These are phyloP conservation scores for Apiospora koreana DNA, from an alignment of 2,329 filamentous ascomycete species.

Conservation along the genomic window DNA sequence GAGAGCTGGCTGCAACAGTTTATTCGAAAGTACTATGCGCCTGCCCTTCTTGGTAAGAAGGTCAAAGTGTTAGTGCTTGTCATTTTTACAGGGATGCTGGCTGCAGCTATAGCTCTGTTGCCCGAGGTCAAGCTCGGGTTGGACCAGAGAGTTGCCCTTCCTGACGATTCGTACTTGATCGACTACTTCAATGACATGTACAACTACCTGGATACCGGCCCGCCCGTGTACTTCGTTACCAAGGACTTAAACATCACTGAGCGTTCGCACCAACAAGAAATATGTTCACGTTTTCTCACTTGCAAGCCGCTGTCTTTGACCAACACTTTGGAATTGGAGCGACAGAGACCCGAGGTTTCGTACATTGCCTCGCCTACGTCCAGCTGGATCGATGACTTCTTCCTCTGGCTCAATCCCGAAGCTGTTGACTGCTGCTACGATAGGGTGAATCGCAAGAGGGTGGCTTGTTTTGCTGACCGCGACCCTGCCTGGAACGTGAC, in stretches of 20 bases:
- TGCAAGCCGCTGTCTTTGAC: slow-evolving; percentile 82
- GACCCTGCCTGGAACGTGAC: slow-evolving; percentile 87
- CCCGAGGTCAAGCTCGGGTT: slow-evolving; percentile 84
- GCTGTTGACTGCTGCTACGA: slow-evolving; percentile 71
- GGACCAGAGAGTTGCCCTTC: slow-evolving; percentile 92
- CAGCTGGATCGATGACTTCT: slow-evolving; percentile 96
- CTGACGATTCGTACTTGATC: slow-evolving; percentile 91
- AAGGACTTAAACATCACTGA: slow-evolving; percentile 77
- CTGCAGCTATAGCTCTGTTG: slow-evolving; percentile 80
- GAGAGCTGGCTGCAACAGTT: slow-evolving; percentile 84
- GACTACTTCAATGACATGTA: slow-evolving; percentile 96
- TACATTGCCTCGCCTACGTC: slow-evolving; percentile 88
- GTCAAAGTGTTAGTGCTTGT: slow-evolving; percentile 76
- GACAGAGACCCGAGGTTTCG: slow-evolving; percentile 83
- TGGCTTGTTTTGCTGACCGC: slow-evolving; percentile 77
- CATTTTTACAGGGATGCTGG: slow-evolving; percentile 84
- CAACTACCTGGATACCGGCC: slow-evolving; percentile 85
- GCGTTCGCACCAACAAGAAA: slow-evolving; percentile 74
- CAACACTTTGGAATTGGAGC: slow-evolving; percentile 90
- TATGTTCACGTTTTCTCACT: slow-evolving; percentile 89
- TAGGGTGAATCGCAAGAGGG: slow-evolving; percentile 40
- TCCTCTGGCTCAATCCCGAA: slow-evolving; percentile 91
- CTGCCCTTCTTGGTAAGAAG: slow-evolving; percentile 75
- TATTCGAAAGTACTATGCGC: slow-evolving; percentile 88
- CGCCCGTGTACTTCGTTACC: slow-evolving; percentile 95